Evolutionary conservation across 2,329 filamentous ascomycete species (phyloP), one percentile per base, ranked within the genome.

Genomic region (Ceratocystis huliohia): DNA sequence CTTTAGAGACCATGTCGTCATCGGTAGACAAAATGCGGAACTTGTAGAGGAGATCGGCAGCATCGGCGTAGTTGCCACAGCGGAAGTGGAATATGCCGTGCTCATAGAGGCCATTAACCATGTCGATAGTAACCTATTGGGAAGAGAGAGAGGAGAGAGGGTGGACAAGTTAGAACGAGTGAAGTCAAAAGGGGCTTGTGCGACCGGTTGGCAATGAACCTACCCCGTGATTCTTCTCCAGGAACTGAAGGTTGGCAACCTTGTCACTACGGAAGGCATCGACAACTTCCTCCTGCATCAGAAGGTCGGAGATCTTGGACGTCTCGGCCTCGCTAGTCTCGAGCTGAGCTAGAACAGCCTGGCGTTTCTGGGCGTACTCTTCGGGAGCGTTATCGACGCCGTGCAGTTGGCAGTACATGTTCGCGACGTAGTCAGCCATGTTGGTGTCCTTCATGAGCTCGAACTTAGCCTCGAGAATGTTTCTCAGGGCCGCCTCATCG

Each of bases 21-120:
- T 99, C 94, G 72, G 93, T 99, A 67, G 93, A 96, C 72, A 99
- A 84, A 70, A 99, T 91, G 74, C 94, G 89, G 86, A 97, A 99
- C 76, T 96, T 91, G 80, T 96, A 97, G 65, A 99, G 87, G 71
- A 96, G 83, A 75, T 97, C 94, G 70, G 91, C 88, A 41, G 94
- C 93, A 72, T 88, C 88, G 65, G 81, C 86, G 77, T 99, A 99
- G 79, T 92, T 91, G 71, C 94, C 94, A 76, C 92, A 96, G 80
- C 90, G 93, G 81, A 97, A 99, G 80, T 96, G 91, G 79, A 96
- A 96, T 77, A 94, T 89, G 72, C 94, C 94, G 74, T 91, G 96
- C 73, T 96, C 91, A 79, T 93, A 96, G 66, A 99, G 87, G 71
- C 89, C 88, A 78, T 97, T 88, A 72, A 99, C 91, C 89, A 96